Evolutionary conservation across 352 stramenopile species (phyloP).

Genomic region (Pythium grandisporangium): DNA sequence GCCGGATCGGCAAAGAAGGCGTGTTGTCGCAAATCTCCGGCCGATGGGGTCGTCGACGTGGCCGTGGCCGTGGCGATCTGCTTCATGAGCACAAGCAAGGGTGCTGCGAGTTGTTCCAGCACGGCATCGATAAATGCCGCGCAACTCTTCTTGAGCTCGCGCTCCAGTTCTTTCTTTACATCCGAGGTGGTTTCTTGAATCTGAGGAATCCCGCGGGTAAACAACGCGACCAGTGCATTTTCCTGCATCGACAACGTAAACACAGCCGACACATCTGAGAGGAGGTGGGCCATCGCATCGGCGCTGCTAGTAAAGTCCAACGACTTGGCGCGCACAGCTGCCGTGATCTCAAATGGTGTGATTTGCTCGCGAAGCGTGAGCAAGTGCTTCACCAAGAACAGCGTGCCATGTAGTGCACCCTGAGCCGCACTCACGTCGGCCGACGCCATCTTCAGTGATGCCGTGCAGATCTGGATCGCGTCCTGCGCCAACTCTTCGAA

Average conservation of each 20-base stretch:
- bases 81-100: slow-evolving; percentile 53
- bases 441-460: slow-evolving; percentile 66
- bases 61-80: slow-evolving; percentile 38
- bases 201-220: slow-evolving; percentile 65
- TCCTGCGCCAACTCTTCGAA: slow-evolving; percentile 82
- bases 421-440: slow-evolving; percentile 46
- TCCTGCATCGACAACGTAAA: slow-evolving; percentile 55
- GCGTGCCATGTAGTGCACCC: slow-evolving; percentile 41
- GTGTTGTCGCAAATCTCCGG: slow-evolving; percentile 19
- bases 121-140: slow-evolving; percentile 71
- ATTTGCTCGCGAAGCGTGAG: slow-evolving; percentile 80
- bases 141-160: slow-evolving; percentile 75
- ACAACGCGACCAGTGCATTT: slow-evolving; percentile 45
- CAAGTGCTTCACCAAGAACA: slow-evolving; percentile 79
- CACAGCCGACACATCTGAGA: slow-evolving; percentile 52
- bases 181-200: slow-evolving; percentile 73
- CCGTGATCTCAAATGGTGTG: slow-evolving; percentile 79
- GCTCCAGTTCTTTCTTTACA: slow-evolving; percentile 71
- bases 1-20: slow-evolving; percentile 27
- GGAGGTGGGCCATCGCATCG: slow-evolving; percentile 63
- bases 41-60: background rate
- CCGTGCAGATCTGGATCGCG: slow-evolving; percentile 71
- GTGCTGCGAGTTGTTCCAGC: slow-evolving; percentile 43
- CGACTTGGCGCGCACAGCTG: slow-evolving; percentile 56
- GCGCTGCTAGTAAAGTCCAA: slow-evolving; percentile 70